phyloP scores from a whole-genome alignment of 305 asterid species.

The Plantago coronopus region DNA sequence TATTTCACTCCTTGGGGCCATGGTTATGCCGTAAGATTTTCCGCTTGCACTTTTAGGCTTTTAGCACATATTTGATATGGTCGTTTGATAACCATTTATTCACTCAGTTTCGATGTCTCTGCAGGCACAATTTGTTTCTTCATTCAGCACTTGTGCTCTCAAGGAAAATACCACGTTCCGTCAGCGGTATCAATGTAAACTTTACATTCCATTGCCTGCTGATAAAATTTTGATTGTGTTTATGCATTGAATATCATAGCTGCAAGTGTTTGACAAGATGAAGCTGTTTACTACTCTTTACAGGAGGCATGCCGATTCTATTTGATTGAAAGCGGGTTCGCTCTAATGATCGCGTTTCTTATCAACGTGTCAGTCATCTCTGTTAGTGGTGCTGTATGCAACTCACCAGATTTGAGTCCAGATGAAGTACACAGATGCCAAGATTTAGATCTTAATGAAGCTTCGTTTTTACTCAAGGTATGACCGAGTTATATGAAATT shows the following conservation, averaged over 20 bases:
- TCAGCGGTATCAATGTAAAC: conserved; percentile 68
- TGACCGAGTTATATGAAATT: background rate
- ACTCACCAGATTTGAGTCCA: conserved; percentile 50
- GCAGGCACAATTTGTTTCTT: conserved; percentile 94
- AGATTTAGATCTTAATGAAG: conserved; percentile 80
- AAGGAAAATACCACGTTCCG: conserved; percentile 84
- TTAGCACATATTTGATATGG: background rate
- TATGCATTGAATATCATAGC: too few relatives aligned
- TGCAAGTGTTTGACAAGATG: background rate
- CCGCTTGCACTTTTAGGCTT: background rate
- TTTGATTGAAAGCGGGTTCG: conserved; percentile 81
- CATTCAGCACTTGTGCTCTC: conserved; percentile 97
- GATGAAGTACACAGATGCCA: conserved; percentile 59
- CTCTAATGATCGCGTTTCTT: conserved; percentile 75
- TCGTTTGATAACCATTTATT: conserved; percentile 8
- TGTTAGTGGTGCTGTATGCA: conserved; percentile 88
- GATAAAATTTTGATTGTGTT: background rate
- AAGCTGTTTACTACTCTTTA: conserved; percentile 16
- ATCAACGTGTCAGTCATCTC: conserved; percentile 86
- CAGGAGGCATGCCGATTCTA: conserved; percentile 97
- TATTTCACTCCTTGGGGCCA: conserved; percentile 91
- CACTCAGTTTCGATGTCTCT: conserved; percentile 12
- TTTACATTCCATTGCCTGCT: conserved; percentile 13
- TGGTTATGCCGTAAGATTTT: conserved; percentile 94
- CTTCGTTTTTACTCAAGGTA: conserved; percentile 87